Evolutionary conservation across 1,284 basidiomycete species (phyloP).

Genomic region (Thelephora terrestris): DNA sequence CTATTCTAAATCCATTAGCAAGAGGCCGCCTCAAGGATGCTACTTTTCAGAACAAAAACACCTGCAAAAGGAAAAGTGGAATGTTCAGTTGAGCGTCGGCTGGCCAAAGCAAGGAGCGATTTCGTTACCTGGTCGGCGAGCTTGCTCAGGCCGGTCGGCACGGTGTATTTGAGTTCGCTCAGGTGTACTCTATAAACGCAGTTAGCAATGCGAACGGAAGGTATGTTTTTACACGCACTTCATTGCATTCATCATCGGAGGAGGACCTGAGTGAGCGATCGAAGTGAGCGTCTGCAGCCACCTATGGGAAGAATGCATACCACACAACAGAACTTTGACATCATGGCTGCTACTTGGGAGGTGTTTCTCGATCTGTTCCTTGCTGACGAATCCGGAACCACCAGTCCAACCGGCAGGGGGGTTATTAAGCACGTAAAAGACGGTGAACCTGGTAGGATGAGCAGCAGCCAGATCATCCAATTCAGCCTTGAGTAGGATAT

Average conservation of each 20-base stretch:
- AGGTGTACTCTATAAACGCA: constrained; percentile 65
- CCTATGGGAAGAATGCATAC: constrained; percentile 27
- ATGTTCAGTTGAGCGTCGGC: constrained; percentile 5
- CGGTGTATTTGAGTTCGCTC: constrained; percentile 78
- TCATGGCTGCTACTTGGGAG: constrained; percentile 54
- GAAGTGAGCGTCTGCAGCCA: background rate
- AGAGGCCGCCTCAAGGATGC: background rate
- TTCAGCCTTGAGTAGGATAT: constrained; percentile 84
- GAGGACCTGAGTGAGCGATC: constrained; percentile 51
- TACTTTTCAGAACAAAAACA: constrained; percentile 50
- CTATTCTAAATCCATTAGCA: no score
- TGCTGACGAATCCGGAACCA: constrained; percentile 86
- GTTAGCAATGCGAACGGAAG: constrained; percentile 4
- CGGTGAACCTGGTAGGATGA: constrained; percentile 65
- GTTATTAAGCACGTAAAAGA: constrained; percentile 92
- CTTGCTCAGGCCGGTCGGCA: constrained; percentile 87
- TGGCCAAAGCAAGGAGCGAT: background rate
- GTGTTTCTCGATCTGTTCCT: constrained; percentile 82
- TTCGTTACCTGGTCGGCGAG: constrained; percentile 73
- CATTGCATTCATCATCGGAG: constrained; percentile 96
- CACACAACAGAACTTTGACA: constrained; percentile 83
- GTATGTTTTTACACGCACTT: constrained; percentile 49
- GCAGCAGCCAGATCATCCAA: constrained; percentile 69
- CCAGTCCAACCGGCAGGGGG: constrained; percentile 81
- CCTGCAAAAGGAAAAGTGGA: constrained; percentile 20